Evolutionary conservation across 495 filamentous ascomycete genomes (phyloP).

Genomic region (Penicillium subrubescens): DNA sequence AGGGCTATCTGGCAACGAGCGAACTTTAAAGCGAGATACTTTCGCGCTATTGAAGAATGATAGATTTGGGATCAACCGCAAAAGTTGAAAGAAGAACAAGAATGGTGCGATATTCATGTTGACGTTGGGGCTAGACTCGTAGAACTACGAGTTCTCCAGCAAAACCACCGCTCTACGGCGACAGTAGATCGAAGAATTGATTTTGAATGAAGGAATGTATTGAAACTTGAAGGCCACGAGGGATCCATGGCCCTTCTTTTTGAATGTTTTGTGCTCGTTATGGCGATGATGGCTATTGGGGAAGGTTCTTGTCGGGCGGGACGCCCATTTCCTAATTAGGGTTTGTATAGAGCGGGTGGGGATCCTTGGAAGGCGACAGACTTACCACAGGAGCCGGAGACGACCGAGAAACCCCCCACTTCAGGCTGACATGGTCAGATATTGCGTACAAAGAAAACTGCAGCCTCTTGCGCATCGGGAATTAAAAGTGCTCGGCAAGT

Average conservation of each 20-base stretch:
- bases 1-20: slow-evolving; percentile 32
- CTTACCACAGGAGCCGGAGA: not conserved
- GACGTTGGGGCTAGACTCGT: slow-evolving; percentile 2
- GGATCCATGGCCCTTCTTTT: not conserved
- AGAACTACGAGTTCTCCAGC: not conserved
- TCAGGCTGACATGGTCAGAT: not conserved
- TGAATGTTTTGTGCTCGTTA: slow-evolving; percentile 1
- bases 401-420: not conserved
- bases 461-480: not conserved
- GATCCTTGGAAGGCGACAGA: not conserved
- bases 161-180: not conserved
- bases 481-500: not conserved
- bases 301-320: slow-evolving; percentile 13
- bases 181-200: not conserved
- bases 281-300: not conserved
- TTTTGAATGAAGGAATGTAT: not conserved
- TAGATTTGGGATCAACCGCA: slow-evolving; percentile 18
- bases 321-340: slow-evolving; percentile 17
- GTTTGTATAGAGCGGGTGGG: slow-evolving; percentile 21
- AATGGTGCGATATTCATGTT: slow-evolving; percentile 26
- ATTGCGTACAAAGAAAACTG: not conserved
- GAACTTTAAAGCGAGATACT: slow-evolving; percentile 31
- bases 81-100: slow-evolving; percentile 23
- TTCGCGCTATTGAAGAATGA: not conserved
- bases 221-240: not conserved